phyloP scores from a whole-genome alignment of 1,139 yeast species.

The Chernovozyma sophiae-reginae region DNA sequence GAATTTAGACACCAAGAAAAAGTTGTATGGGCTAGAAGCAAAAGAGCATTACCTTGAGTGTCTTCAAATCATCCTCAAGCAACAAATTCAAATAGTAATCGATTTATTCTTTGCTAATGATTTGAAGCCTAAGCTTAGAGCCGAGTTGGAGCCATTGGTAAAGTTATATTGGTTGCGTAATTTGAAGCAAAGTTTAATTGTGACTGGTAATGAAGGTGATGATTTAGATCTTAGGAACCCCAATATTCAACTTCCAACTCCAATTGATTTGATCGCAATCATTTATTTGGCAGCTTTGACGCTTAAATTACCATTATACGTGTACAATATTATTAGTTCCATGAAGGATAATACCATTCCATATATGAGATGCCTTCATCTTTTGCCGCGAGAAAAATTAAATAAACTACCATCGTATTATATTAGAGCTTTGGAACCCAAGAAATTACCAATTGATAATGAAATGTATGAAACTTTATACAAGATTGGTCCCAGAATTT shows the following conservation, averaged over 20 bases:
- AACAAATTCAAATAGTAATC: conserved; percentile 32
- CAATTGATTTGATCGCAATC: conserved; percentile 30
- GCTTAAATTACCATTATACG: conserved; percentile 35
- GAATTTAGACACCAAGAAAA: conserved; percentile 8
- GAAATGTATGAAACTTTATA: conserved; percentile 21
- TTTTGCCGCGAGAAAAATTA: conserved; percentile 22
- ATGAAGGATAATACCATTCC: conserved; percentile 35
- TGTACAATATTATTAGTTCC: conserved; percentile 29
- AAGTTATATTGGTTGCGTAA: conserved; percentile 50
- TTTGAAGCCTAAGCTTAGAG: conserved; percentile 10
- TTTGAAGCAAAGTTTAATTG: conserved; percentile 15
- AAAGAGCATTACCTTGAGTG: conserved; percentile 42
- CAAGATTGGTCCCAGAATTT: conserved; percentile 11
- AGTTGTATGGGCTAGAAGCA: conserved; percentile 53
- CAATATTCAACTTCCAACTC: conserved; percentile 15
- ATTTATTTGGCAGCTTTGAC: conserved; percentile 36
- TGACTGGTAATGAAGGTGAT: conserved; percentile 6
- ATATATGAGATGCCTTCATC: conserved; percentile 27
- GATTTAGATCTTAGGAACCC: conserved; percentile 12
- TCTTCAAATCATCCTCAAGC: conserved; percentile 51
- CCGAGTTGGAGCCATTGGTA: conserved; percentile 36
- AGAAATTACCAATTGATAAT: conserved; percentile 23
- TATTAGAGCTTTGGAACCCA: conserved; percentile 25
- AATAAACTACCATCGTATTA: conserved; percentile 23
- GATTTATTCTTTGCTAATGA: conserved; percentile 27